Evolutionary conservation across 106 monocot species (phyloP), one percentile per base, ranked within the genome.

Genomic region (Allium sativum): DNA sequence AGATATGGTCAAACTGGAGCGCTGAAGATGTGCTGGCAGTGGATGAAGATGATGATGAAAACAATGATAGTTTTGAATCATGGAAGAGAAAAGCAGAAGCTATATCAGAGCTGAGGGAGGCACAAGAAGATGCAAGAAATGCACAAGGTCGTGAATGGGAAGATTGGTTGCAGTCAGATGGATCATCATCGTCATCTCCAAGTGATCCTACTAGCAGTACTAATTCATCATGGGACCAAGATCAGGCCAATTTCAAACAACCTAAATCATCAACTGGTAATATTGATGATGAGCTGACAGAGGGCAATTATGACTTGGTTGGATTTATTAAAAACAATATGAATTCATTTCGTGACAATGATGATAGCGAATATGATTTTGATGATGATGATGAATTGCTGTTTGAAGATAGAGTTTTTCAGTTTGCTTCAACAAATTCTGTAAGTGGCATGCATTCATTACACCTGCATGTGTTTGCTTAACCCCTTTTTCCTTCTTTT

Each of bases 1-100:
- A 59, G 9, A 52, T 64, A 9, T 77, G 69, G 74, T 61, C 67
- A 44, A 65, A 68, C 11, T 66, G 68, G 71, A 68, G 55, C 6
- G 75, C 63, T 0, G 72, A 67, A 7, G 85, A 89, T 19, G 82
- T 74, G 52, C 65, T 81, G 9, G 60, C 56, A 10, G 64, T 62
- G 21, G 72, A 47, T 2, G 69, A 67, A 12, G 85, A 86, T 19
- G 77, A 61, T 44, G 72, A 66, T 13, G 51, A 64, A 3, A 76
- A 75, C 18, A 59, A 61, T 19, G 77, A 89, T 62, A 83, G 80
- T 55, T 94, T 94, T 7, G 82, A 84, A 18, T 65, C 87, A 22
- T 98, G 96, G 91, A 98, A 75, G 82, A 84, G 78, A 58, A 82
- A 65, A 53, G 96, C 96, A 2, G 96, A 91, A 77, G 91, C 87